Conservation (phyloP, 2,329 filamentous ascomycete species). For the Botrytis aclada region DNA sequence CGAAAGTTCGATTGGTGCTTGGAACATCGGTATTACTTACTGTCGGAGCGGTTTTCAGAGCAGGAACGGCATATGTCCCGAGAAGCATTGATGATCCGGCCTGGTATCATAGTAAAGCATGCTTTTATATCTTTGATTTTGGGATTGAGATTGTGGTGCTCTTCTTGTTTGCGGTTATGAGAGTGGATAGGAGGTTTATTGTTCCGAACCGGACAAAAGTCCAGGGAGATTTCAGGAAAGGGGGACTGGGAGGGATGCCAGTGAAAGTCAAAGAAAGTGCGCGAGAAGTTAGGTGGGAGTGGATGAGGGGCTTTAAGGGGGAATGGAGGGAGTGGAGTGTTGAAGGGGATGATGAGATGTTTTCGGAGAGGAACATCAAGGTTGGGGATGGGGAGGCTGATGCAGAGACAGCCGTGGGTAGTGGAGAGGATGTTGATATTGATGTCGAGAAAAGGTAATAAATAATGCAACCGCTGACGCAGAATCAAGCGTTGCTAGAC, state of each 20-base stretch:
- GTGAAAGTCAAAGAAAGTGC: background rate
- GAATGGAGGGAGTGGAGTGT: constrained; percentile 9
- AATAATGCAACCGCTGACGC: background rate
- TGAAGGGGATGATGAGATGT: constrained; percentile 1
- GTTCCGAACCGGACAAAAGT: constrained; percentile 65
- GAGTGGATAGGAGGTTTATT: constrained; percentile 73
- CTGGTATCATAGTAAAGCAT: constrained; percentile 54
- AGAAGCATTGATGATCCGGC: constrained; percentile 10
- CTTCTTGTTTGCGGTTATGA: constrained; percentile 60
- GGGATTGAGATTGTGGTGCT: constrained; percentile 69
- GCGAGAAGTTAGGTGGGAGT: background rate
- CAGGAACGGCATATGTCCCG: constrained; percentile 56
- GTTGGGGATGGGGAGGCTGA: background rate
- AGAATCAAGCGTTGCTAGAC: background rate
- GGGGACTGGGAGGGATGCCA: background rate
- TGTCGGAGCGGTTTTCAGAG: constrained; percentile 54
- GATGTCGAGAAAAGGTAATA: background rate
- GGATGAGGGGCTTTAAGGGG: constrained; percentile 14
- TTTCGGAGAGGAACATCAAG: background rate
- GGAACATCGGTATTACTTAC: constrained; percentile 57
- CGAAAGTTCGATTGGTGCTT: constrained; percentile 64
- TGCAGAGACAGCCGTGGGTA: background rate
- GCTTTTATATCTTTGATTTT: constrained; percentile 79
- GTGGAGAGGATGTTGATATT: background rate
- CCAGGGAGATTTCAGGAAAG: constrained; percentile 44